Evolutionary conservation across 2,329 filamentous ascomycete genomes (phyloP).

Genomic region (Fusarium chaquense): DNA sequence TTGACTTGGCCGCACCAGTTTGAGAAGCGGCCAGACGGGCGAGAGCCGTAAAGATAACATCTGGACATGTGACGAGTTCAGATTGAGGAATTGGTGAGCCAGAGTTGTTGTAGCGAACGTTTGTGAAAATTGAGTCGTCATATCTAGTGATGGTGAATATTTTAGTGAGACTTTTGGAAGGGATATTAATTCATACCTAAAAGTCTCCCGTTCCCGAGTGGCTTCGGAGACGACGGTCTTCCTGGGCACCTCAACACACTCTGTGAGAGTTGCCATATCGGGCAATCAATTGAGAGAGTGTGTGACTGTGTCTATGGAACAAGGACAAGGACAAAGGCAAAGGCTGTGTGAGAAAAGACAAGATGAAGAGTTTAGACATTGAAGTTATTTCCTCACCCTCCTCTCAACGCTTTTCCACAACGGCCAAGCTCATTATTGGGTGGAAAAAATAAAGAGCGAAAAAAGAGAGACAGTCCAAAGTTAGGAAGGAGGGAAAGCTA

Average conservation of each 20-base stretch:
- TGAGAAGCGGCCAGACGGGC: constrained; percentile 62
- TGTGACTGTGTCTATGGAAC: not conserved
- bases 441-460: not conserved
- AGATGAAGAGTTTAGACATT: not conserved
- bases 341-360: not conserved
- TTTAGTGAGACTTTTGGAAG: not conserved
- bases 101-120: constrained; percentile 43
- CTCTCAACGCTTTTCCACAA: constrained; percentile 1
- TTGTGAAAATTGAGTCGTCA: constrained; percentile 23
- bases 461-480: not conserved
- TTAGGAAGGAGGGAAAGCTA: not conserved
- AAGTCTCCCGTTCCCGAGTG: constrained; percentile 50
- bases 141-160: constrained; percentile 9
- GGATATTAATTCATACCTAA: constrained; percentile 40
- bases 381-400: not conserved
- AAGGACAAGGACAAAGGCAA: not conserved
- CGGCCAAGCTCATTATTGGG: not conserved
- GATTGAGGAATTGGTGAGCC: constrained; percentile 41
- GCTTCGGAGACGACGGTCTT: constrained; percentile 42
- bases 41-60: constrained; percentile 59
- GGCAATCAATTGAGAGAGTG: not conserved
- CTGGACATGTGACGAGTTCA: constrained; percentile 48
- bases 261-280: constrained; percentile 12
- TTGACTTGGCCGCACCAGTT: constrained; percentile 55
- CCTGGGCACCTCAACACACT: constrained; percentile 15